Percentiles rank a stretch among this genome's conserved stretches.
Conservation (phyloP, 2,329 filamentous ascomycete genomes). For the Cucurbitaria berberidis region DNA sequence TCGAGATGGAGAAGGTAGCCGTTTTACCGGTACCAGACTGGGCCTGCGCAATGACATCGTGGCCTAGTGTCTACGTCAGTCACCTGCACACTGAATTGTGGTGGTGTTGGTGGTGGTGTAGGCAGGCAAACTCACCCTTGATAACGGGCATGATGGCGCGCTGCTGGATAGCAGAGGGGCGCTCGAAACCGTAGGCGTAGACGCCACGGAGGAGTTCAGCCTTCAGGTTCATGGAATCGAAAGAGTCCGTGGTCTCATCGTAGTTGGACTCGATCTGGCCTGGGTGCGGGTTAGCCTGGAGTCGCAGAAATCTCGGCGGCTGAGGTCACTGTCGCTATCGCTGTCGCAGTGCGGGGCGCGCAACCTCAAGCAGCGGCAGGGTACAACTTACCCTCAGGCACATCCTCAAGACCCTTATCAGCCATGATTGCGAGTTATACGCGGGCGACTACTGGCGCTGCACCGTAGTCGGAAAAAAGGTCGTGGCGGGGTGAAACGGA, state of each 20-base stretch:
- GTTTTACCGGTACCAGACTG: slow-evolving; percentile 99
- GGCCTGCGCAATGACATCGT: slow-evolving; percentile 99
- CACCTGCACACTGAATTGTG: background rate
- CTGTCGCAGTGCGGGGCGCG: slow-evolving; percentile 18
- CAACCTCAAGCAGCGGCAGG: slow-evolving; percentile 5
- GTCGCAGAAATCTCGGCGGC: slow-evolving; percentile 4
- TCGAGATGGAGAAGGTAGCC: slow-evolving; percentile 98
- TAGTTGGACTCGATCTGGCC: slow-evolving; percentile 99
- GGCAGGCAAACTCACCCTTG: slow-evolving; percentile 73
- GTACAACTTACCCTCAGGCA: slow-evolving; percentile 81
- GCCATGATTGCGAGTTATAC: slow-evolving; percentile 87
- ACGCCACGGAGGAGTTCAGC: slow-evolving; percentile 96
- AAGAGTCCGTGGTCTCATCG: slow-evolving; percentile 99
- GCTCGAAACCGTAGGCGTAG: slow-evolving; percentile 99
- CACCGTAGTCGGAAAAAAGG: slow-evolving; percentile 46
- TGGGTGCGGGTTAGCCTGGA: slow-evolving; percentile 52
- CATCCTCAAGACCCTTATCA: slow-evolving; percentile 97
- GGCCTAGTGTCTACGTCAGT: slow-evolving; percentile 59
- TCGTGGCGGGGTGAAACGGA: slow-evolving; percentile 49
- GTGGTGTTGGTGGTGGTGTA: slow-evolving; percentile 4
- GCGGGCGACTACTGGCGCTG: slow-evolving; percentile 73
- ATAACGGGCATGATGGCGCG: slow-evolving; percentile 99
- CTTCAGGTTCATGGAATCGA: slow-evolving; percentile 98
- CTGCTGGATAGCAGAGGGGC: slow-evolving; percentile 99
- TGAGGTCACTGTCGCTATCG: slow-evolving; percentile 11